Base-by-base conservation (phyloP, 1,284 basidiomycete genomes). In the Boletus sp. region DNA sequence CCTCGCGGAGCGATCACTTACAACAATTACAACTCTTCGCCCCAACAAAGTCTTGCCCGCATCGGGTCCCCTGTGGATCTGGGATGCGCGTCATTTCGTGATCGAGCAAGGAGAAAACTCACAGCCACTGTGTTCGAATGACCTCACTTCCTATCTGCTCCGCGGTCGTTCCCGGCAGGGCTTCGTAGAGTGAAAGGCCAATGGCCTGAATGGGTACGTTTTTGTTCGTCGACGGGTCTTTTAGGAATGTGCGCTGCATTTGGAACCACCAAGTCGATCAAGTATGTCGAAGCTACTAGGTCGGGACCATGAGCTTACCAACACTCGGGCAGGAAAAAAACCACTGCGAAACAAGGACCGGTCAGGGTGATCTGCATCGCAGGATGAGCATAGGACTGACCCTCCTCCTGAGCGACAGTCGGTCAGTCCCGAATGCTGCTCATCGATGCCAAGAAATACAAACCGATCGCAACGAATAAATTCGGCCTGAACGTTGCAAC, bases 181-280 rank as follows among this genome's bases (percentile, higher is more conserved):
- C 80, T 65, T 97, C 94, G 60, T 97, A 97, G 5, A 97, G 75
- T 3, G 91, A 94, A 27, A 97, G 77, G 2, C 94, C 93, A 56
- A 97, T 94, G 2, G 94, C 94, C 68, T 85, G 83, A 57, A 96
- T 95, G 46, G 91, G 89, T 46, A 96, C 84, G 55, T 89, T 88
- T 56, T 81, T 82, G 61, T 89, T 87, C 33, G 79, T 78, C 4
- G 78, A 72, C 9, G 78, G 69, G 61, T 83, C 79, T 65, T 92
- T 90, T 55, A 94, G 72, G 71, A 94, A 94, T 0, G 93, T 94
- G 41, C 94, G 83, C 81, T 89, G 42, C 17, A 48, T 43, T 40
- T 10, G 30, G 41, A 17, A 25, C 44, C 33, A 41, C 25, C 29
- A 49, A 37, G 44, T 32, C 35, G 36, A 46, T 34, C 32, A 14